These are phyloP conservation scores for Cladobotryum mycophilum DNA, from an alignment of 2,329 filamentous ascomycete genomes.

Conservation along the genomic window DNA sequence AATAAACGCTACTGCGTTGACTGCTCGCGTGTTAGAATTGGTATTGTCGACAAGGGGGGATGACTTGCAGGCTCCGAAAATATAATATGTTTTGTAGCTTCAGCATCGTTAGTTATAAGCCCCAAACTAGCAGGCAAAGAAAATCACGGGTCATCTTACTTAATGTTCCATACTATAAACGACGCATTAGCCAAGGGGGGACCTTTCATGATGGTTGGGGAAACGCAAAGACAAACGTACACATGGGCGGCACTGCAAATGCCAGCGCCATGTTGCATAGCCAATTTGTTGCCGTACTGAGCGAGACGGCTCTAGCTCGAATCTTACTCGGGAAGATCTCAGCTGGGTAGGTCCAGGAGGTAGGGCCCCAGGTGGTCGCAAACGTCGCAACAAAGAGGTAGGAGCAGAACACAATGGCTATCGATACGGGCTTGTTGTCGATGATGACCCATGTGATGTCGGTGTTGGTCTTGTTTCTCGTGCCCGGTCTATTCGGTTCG, in stretches of 20 bases:
- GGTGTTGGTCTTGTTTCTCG: constrained; percentile 32
- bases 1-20: constrained; percentile 61
- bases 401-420: constrained; percentile 56
- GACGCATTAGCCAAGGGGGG: background rate
- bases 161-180: constrained; percentile 39
- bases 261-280: constrained; percentile 28
- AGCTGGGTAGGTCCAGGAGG: constrained; percentile 42
- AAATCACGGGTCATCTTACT: constrained; percentile 21
- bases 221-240: constrained; percentile 25
- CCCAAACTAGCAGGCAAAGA: background rate
- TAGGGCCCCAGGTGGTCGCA: constrained; percentile 36
- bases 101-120: background rate
- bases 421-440: constrained; percentile 46
- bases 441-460: constrained; percentile 54
- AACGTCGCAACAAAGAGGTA: constrained; percentile 52
- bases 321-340: constrained; percentile 39
- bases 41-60: background rate
- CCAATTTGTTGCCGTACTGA: constrained; percentile 34
- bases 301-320: constrained; percentile 38
- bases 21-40: constrained; percentile 10
- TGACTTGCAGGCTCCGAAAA: constrained; percentile 58
- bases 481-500: constrained; percentile 36
- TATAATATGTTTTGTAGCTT: constrained; percentile 59
- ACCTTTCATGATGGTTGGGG: background rate
- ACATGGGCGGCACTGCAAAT: constrained; percentile 40